phyloP scores from a whole-genome alignment of 2,329 filamentous ascomycete genomes.

The Hymenoscyphus fructigenus region DNA sequence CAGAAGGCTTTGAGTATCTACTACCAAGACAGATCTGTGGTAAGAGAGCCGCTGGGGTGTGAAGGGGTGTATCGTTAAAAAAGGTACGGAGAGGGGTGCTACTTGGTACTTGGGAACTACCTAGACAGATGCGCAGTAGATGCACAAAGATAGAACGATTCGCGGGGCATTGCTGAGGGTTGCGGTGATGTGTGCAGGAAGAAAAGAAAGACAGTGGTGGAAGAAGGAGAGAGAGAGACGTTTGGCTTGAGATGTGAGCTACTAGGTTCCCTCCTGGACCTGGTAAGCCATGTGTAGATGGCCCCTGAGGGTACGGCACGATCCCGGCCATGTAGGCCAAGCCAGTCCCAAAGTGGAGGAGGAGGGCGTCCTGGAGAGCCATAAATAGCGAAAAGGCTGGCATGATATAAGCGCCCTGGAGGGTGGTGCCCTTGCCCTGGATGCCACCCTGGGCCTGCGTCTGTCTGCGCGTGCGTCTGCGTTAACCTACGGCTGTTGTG shows the following conservation, averaged over 20 bases:
- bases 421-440: slow-evolving; percentile 1
- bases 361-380: slow-evolving; percentile 1
- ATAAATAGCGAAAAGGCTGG: slow-evolving; percentile 2
- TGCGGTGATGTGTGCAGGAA: slow-evolving; percentile 27
- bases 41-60: slow-evolving; percentile 17
- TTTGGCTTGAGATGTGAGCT: neutral
- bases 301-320: slow-evolving; percentile 1
- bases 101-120: slow-evolving; percentile 27
- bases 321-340: neutral
- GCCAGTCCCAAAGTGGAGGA: slow-evolving; percentile 1
- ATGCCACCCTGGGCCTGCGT: neutral
- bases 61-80: slow-evolving; percentile 18
- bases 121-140: slow-evolving; percentile 30
- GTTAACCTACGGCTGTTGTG: neutral
- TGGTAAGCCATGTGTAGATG: slow-evolving; percentile 3
- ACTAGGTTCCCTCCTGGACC: neutral
- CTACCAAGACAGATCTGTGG: slow-evolving; percentile 27
- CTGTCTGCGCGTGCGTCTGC: slow-evolving; percentile 3
- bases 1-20: slow-evolving; percentile 23
- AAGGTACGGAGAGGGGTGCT: slow-evolving; percentile 18
- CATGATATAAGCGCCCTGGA: neutral
- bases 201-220: slow-evolving; percentile 19
- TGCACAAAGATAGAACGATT: slow-evolving; percentile 36
- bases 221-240: slow-evolving; percentile 8
- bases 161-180: slow-evolving; percentile 36